Evolutionary conservation across 106 monocot genomes (phyloP).

Genomic region (Allium sativum): DNA sequence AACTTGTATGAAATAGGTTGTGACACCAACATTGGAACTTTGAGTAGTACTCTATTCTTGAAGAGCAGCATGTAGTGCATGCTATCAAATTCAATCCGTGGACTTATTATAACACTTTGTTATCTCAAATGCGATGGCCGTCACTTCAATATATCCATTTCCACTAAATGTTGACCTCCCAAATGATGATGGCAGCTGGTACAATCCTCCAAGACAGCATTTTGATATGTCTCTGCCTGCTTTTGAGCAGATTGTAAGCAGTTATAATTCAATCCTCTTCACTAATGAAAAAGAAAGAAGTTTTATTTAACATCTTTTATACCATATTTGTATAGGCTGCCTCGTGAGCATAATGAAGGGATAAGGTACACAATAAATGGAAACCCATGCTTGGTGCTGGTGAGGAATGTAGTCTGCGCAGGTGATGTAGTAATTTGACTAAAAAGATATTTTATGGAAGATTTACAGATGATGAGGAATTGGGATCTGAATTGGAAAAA

Average conservation of each 20-base stretch:
- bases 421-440: conserved; percentile 34
- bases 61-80: conserved; percentile 23
- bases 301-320: too few species aligned
- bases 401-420: conserved; percentile 37
- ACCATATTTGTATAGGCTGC: too few species aligned
- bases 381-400: conserved; percentile 23
- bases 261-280: too few species aligned
- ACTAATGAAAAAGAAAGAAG: too few species aligned
- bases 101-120: conserved; percentile 21
- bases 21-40: conserved; percentile 14
- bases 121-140: conserved; percentile 1
- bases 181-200: conserved; percentile 27
- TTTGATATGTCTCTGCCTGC: conserved; percentile 30
- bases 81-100: conserved; percentile 26
- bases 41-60: conserved; percentile 30
- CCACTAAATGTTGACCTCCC: conserved; percentile 18
- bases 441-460: conserved; percentile 18
- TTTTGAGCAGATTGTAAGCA: conserved; percentile 22
- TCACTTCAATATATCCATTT: conserved; percentile 40
- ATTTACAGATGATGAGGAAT: conserved; percentile 19
- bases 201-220: conserved; percentile 36
- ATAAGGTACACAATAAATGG: conserved; percentile 37
- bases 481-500: conserved; percentile 37
- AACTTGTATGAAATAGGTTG: conserved; percentile 18
- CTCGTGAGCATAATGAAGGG: conserved; percentile 18